phyloP scores from a whole-genome alignment of 2,329 filamentous ascomycete genomes.

The Colletotrichum eleusines region DNA sequence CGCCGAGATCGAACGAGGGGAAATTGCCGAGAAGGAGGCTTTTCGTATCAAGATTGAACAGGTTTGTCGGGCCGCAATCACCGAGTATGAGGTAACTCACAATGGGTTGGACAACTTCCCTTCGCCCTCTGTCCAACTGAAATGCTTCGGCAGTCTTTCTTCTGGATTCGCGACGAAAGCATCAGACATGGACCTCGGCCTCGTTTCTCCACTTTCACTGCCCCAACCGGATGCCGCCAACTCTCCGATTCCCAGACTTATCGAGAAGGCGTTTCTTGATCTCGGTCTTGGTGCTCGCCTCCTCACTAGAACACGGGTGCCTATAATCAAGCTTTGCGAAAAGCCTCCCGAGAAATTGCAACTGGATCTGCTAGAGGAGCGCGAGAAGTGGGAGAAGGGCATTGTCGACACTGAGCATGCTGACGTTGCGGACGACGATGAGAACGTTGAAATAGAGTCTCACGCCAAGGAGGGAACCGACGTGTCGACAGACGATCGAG shows the following conservation, averaged over 20 bases:
- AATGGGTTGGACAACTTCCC: conserved; percentile 61
- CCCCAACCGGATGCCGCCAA: conserved; percentile 65
- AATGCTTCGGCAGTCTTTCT: conserved; percentile 84
- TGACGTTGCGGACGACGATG: conserved; percentile 50
- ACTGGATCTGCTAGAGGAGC: conserved; percentile 71
- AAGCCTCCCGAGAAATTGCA: conserved; percentile 72
- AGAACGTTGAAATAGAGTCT: conserved; percentile 14
- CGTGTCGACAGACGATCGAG: conserved; percentile 18
- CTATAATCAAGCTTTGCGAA: conserved; percentile 89
- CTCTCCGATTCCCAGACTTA: conserved; percentile 76
- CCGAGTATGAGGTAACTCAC: conserved; percentile 60
- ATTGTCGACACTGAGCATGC: conserved; percentile 54
- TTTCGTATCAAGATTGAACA: conserved; percentile 75
- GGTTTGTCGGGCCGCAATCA: conserved; percentile 72
- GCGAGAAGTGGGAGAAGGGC: conserved; percentile 77
- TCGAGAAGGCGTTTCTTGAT: conserved; percentile 81
- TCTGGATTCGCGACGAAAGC: conserved; percentile 88
- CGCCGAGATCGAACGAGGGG: conserved; percentile 72
- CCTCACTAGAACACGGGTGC: conserved; percentile 82
- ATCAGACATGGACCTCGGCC: conserved; percentile 91
- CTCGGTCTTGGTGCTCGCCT: conserved; percentile 81
- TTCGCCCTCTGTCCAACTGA: conserved; percentile 71
- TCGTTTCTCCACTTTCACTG: conserved; percentile 74
- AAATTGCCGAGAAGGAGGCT: conserved; percentile 77
- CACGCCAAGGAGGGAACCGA: conserved; percentile 19